These are phyloP conservation scores for Boletus sp. DNA, from an alignment of 768 basidiomycete genomes.

Conservation along the genomic window DNA sequence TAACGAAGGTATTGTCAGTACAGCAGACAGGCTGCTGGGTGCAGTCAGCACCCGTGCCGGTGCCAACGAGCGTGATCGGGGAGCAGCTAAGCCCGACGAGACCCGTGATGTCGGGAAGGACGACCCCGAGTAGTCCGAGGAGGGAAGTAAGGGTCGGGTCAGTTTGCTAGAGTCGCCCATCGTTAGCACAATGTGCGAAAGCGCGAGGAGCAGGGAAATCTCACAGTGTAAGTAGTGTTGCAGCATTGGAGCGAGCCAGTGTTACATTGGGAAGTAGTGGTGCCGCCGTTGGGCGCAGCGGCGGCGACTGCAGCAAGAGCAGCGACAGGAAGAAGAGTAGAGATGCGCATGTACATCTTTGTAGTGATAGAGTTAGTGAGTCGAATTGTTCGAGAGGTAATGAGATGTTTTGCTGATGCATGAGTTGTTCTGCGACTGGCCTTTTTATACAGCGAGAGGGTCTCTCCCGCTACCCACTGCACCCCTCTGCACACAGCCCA, in stretches of 20 bases:
- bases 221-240: no score
- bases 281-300: slow-evolving; percentile 4
- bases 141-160: background rate
- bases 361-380: background rate
- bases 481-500: background rate
- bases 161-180: background rate
- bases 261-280: background rate
- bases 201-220: no score
- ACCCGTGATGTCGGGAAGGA: background rate
- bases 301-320: no score
- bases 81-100: no score
- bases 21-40: no score
- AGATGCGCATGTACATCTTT: slow-evolving; percentile 9
- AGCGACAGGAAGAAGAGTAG: slow-evolving; percentile 9
- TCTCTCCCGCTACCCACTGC: background rate
- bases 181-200: background rate
- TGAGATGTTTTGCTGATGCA: background rate
- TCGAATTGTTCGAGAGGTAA: background rate
- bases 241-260: slow-evolving; percentile 13
- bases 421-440: background rate
- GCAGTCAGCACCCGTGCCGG: no score
- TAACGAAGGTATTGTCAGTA: no score
- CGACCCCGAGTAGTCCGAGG: background rate
- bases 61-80: no score
- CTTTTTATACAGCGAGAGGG: slow-evolving; percentile 8